Percentiles rank a stretch among this genome's conserved stretches.
Conservation (phyloP, 805 yeast species). For the Komagataella ulmi region DNA sequence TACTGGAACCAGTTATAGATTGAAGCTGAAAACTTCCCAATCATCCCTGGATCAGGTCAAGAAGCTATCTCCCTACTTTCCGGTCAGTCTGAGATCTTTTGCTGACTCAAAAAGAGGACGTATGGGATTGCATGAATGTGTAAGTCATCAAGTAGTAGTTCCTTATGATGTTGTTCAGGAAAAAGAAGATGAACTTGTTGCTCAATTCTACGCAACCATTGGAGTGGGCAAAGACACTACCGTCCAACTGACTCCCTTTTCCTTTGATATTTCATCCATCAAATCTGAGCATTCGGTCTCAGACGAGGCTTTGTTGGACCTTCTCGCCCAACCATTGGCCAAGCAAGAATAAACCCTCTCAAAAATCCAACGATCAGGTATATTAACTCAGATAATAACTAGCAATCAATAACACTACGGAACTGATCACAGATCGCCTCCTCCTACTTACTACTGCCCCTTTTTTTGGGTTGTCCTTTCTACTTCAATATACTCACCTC, state of each 20-base stretch:
- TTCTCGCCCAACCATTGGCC: conserved; percentile 33
- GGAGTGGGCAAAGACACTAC: conserved; percentile 65
- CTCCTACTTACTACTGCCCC: neutral
- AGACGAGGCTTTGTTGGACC: conserved; percentile 32
- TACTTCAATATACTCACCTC: neutral
- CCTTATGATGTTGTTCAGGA: conserved; percentile 60
- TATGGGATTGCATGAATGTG: conserved; percentile 63
- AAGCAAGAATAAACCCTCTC: neutral
- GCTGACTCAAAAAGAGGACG: conserved; percentile 61
- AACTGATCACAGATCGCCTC: neutral
- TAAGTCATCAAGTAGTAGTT: conserved; percentile 49
- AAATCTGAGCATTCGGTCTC: conserved; percentile 42
- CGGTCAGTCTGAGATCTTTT: conserved; percentile 51
- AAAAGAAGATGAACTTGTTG: conserved; percentile 51
- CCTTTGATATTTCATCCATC: conserved; percentile 32
- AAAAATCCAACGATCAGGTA: conserved; percentile 15
- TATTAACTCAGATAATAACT: neutral
- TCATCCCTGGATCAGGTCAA: conserved; percentile 53
- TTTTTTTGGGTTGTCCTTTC: neutral
- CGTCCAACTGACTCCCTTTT: conserved; percentile 46
- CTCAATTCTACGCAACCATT: conserved; percentile 64
- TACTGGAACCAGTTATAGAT: conserved; percentile 53
- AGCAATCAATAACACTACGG: neutral
- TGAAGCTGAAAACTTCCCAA: conserved; percentile 62
- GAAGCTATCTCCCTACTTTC: conserved; percentile 53